Evolutionary conservation across 208 protist genomes (phyloP), one percentile per base, ranked within the genome.

Genomic region (Wallacemonas sp.): DNA sequence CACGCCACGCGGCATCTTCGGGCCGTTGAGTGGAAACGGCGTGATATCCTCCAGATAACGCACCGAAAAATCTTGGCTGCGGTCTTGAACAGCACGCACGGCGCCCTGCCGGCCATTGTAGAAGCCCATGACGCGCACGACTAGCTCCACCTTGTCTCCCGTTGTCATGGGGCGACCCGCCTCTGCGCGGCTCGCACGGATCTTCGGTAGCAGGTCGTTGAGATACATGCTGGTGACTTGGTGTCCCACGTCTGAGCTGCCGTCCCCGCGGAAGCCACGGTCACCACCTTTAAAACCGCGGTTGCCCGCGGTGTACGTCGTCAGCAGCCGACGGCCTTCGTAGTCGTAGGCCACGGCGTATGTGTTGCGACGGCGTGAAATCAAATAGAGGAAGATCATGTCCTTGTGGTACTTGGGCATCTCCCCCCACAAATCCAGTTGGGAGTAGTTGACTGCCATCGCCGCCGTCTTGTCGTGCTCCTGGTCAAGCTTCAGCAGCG

Each of bases 281-380:
- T 95, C 90, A 30, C 87, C 86, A 19, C 87, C 87, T 63, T 95
- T 95, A 15, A 95, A 71, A 3, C 90, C 90, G 22, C 86, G 76
- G 60, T 95, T 95, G 48, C 90, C 90, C 17, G 85, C 90, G 32
- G 90, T 93, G 70, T 93, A 92, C 21, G 90, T 86, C 30, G 63
- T 64, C 42, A 92, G 79, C 38, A 95, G 74, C 27, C 90, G 85
- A 54, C 76, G 81, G 29, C 90, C 90, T 6, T 83, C 73, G 69
- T 92, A 93, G 62, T 92, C 83, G 81, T 92, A 95, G 5, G 85
- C 82, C 32, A 95, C 90, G 15, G 90, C 90, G 76, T 93, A 95
- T 15, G 87, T 93, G 70, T 95, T 95, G 36, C 90, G 85, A 6
- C 90, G 81, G 3, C 90, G 79, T 24, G 87, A 88, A 60, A 95